Percentiles rank a stretch among this genome's conserved stretches.
Evolutionary conservation across 31 red algal genomes (phyloP).

Genomic region (Asparagopsis taxiformis): DNA sequence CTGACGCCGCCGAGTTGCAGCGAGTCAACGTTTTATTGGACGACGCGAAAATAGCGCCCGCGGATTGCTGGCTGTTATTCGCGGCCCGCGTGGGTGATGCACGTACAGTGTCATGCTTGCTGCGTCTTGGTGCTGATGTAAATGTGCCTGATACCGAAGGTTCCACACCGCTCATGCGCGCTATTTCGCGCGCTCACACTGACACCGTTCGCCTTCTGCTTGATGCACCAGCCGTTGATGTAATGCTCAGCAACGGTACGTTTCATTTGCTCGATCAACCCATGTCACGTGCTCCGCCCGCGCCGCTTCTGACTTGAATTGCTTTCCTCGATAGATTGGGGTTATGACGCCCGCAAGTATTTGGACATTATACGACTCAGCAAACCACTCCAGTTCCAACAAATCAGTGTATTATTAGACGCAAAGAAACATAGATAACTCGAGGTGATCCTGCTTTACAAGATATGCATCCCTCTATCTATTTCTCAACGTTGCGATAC

Average conservation of each 20-base stretch:
- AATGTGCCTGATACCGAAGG: conserved; percentile 59
- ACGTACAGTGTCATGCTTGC: conserved; percentile 10
- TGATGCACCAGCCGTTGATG: conserved; percentile 18
- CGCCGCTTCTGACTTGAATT: conserved; percentile 1
- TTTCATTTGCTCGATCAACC: background rate
- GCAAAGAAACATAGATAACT: too few relatives aligned
- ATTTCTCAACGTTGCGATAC: conserved; percentile 49
- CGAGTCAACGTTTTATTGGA: conserved; percentile 6
- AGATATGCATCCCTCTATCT: too few relatives aligned
- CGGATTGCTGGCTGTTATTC: conserved; percentile 35
- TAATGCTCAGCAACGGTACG: conserved; percentile 33
- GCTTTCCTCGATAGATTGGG: conserved; percentile 33
- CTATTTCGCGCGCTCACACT: conserved; percentile 32
- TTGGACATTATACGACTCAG: conserved; percentile 33
- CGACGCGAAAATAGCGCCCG: background rate
- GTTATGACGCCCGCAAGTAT: conserved; percentile 54
- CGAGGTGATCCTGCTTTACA: too few relatives aligned
- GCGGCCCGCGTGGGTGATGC: conserved; percentile 62
- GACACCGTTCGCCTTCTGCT: conserved; percentile 14
- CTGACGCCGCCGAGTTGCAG: background rate
- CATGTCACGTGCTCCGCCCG: conserved; percentile 27
- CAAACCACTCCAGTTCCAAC: conserved; percentile 28
- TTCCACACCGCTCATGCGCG: conserved; percentile 46
- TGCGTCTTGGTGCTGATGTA: conserved; percentile 14
- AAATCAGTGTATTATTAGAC: conserved; percentile 45